A percentile compares a stretch with the other conserved stretches of the same genome.
These are phyloP conservation scores for Dactylellina haptotyla DNA, from an alignment of 2,329 filamentous ascomycete genomes.

Conservation along the genomic window DNA sequence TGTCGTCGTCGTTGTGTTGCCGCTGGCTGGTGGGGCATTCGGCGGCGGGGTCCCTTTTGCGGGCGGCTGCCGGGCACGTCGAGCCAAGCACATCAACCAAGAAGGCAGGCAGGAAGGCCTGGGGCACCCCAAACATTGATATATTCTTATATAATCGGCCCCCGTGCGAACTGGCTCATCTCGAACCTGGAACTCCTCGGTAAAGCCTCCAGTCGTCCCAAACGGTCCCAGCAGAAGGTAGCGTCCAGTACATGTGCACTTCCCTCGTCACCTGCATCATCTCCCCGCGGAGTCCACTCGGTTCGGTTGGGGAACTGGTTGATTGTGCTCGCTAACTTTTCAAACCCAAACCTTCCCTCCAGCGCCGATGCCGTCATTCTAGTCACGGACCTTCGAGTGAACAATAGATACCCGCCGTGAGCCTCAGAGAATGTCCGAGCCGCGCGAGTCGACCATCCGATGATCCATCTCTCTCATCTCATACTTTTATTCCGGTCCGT, in stretches of 20 bases:
- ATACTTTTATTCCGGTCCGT: slow-evolving; percentile 1
- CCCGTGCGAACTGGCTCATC: too few relatives aligned
- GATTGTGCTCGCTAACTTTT: slow-evolving; percentile 16
- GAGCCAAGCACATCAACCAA: too few relatives aligned
- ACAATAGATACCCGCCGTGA: not conserved
- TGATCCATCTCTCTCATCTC: slow-evolving; percentile 19
- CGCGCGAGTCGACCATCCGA: slow-evolving; percentile 38
- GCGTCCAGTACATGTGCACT: not conserved
- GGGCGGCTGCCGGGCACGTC: slow-evolving; percentile 2
- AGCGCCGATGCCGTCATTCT: slow-evolving; percentile 37
- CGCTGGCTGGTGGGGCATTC: slow-evolving; percentile 41
- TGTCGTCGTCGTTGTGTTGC: slow-evolving; percentile 10
- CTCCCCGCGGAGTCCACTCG: not conserved
- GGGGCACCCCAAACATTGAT: not conserved
- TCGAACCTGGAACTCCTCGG: not conserved
- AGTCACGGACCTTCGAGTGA: slow-evolving; percentile 1
- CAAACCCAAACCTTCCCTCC: not conserved
- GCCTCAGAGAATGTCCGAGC: slow-evolving; percentile 31
- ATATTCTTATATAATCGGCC: too few relatives aligned
- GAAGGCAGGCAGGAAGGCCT: slow-evolving; percentile 4
- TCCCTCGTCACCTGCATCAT: not conserved
- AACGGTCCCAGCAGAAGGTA: too few relatives aligned
- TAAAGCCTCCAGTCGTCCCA: not conserved
- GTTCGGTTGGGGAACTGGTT: not conserved
- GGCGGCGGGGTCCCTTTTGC: slow-evolving; percentile 3